phyloP scores from a whole-genome alignment of 2,329 filamentous ascomycete species.

The Thelonectria rubi region DNA sequence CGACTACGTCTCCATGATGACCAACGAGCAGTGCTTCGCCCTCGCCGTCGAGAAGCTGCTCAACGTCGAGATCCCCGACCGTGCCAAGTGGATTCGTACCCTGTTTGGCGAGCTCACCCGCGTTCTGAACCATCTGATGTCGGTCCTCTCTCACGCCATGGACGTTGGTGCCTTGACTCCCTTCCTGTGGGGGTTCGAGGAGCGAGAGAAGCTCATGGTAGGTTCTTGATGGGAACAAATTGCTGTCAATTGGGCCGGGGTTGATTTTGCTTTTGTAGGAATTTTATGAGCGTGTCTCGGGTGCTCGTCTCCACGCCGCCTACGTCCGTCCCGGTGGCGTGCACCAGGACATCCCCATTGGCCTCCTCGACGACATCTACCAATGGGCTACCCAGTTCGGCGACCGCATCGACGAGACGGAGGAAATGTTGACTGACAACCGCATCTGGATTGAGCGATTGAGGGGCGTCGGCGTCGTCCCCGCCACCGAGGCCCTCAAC shows the following conservation, averaged over 20 bases:
- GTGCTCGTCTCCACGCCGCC: slow-evolving; percentile 94
- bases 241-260: slow-evolving; percentile 3
- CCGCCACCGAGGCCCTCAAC: slow-evolving; percentile 93
- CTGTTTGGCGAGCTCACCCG: slow-evolving; percentile 95
- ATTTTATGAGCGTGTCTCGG: slow-evolving; percentile 99
- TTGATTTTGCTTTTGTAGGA: slow-evolving; percentile 66
- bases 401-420: slow-evolving; percentile 97
- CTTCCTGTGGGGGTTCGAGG: slow-evolving; percentile 99
- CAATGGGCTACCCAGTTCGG: slow-evolving; percentile 99
- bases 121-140: slow-evolving; percentile 97
- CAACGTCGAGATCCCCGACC: slow-evolving; percentile 93
- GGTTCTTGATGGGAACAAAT: slow-evolving; percentile 42
- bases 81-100: slow-evolving; percentile 97
- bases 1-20: slow-evolving; percentile 99
- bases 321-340: slow-evolving; percentile 98
- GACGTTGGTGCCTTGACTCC: slow-evolving; percentile 97
- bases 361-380: slow-evolving; percentile 97
- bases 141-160: slow-evolving; percentile 96
- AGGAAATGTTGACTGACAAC: slow-evolving; percentile 98
- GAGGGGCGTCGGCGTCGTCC: slow-evolving; percentile 89
- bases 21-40: slow-evolving; percentile 97
- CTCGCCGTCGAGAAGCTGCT: slow-evolving; percentile 97
- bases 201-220: slow-evolving; percentile 99
- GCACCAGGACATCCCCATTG: slow-evolving; percentile 91
- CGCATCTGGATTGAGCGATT: slow-evolving; percentile 98